Conservation (phyloP, 140 eudicot species). For the Bidens hawaiensis region DNA sequence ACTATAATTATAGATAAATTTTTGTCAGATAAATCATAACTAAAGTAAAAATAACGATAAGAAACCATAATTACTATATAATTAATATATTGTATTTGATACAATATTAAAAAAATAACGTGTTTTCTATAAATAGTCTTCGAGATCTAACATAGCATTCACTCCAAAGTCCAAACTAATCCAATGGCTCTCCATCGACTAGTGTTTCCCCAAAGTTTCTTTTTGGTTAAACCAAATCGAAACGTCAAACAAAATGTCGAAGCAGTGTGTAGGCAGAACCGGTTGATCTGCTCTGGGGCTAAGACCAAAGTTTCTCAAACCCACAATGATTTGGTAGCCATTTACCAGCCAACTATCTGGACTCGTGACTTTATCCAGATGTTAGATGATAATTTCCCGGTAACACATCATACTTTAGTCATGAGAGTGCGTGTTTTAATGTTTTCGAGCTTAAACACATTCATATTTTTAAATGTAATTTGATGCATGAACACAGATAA, state of each 20-base stretch:
- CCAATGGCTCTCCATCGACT: neutral
- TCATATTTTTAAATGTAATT: neutral
- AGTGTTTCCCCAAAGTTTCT: neutral
- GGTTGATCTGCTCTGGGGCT: neutral
- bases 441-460: neutral
- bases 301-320: neutral
- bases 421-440: no score
- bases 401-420: no score
- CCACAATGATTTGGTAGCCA: no score
- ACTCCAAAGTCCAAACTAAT: no score
- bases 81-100: no score
- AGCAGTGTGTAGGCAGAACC: neutral
- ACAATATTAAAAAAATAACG: no score
- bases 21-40: no score
- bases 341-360: conserved; percentile 16
- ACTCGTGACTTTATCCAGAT: conserved; percentile 1
- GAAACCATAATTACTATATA: no score
- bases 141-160: no score
- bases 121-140: no score
- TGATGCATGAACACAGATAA: neutral
- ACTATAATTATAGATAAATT: no score
- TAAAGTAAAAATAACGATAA: no score
- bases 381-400: neutral
- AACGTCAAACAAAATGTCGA: neutral
- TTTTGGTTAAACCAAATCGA: neutral